Percentiles rank a stretch among this genome's conserved stretches.
Conservation (phyloP, 768 basidiomycete genomes). For the Inosperma sp. region DNA sequence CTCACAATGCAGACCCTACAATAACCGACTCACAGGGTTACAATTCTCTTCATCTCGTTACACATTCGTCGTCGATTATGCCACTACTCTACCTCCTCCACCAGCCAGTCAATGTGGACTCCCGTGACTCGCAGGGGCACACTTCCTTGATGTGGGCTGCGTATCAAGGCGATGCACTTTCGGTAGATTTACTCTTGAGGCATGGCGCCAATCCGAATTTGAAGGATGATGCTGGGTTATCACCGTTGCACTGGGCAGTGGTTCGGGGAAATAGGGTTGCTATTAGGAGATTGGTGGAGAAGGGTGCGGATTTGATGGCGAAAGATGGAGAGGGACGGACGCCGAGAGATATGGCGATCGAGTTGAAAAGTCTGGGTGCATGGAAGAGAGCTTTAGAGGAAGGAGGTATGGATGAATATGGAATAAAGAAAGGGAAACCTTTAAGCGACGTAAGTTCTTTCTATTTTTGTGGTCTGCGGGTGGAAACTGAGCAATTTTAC, state of each 20-base stretch:
- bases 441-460: slow-evolving; percentile 56
- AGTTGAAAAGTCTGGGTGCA: slow-evolving; percentile 85
- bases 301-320: slow-evolving; percentile 75
- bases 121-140: slow-evolving; percentile 86
- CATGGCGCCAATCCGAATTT: slow-evolving; percentile 79
- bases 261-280: slow-evolving; percentile 89
- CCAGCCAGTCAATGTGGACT: slow-evolving; percentile 90
- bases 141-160: slow-evolving; percentile 98
- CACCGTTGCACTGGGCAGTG: slow-evolving; percentile 96
- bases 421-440: slow-evolving; percentile 57
- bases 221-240: slow-evolving; percentile 76
- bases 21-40: slow-evolving; percentile 92
- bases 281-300: slow-evolving; percentile 80
- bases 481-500: background rate
- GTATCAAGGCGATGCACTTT: slow-evolving; percentile 96
- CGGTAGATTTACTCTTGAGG: slow-evolving; percentile 83
- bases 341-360: slow-evolving; percentile 89
- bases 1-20: slow-evolving; percentile 88
- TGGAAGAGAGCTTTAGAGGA: slow-evolving; percentile 89
- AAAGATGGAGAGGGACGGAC: slow-evolving; percentile 85
- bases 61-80: slow-evolving; percentile 93
- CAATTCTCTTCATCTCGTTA: slow-evolving; percentile 92
- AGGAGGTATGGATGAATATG: slow-evolving; percentile 76
- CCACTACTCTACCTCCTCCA: slow-evolving; percentile 87
- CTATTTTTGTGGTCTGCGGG: background rate